Conservation (phyloP, 768 basidiomycete species). For the Psilocybe azurescens region DNA sequence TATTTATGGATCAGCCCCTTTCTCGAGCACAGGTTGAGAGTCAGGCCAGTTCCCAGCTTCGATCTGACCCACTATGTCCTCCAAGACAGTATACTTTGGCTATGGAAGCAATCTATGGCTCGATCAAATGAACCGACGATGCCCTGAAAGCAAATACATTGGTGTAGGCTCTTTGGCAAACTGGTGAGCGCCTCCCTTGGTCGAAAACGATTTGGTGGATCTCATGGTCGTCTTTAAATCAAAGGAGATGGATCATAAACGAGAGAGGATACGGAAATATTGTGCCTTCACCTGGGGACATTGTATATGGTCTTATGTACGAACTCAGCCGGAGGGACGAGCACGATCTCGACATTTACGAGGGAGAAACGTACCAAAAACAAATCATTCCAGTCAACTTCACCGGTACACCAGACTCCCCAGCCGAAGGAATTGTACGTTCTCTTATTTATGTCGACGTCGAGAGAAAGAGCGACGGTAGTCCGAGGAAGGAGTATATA, state of each 20-base stretch:
- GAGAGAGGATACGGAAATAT: conserved; percentile 49
- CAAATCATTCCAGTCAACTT: conserved; percentile 34
- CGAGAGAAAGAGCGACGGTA: conserved; percentile 33
- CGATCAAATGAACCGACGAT: conserved; percentile 53
- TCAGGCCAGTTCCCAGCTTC: conserved; percentile 16
- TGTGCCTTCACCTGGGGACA: conserved; percentile 43
- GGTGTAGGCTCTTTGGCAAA: conserved; percentile 44
- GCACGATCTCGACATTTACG: conserved; percentile 45
- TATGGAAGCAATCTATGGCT: conserved; percentile 58
- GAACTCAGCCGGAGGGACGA: conserved; percentile 47
- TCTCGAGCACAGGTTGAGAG: background rate
- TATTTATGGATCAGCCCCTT: conserved; percentile 17
- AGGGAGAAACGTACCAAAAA: conserved; percentile 44
- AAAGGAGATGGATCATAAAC: conserved; percentile 56
- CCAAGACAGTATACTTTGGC: conserved; percentile 46
- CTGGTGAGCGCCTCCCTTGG: conserved; percentile 37
- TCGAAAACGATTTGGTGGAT: background rate
- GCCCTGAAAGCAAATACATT: conserved; percentile 45
- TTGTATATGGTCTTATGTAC: conserved; percentile 49
- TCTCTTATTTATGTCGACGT: conserved; percentile 49
- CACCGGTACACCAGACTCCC: conserved; percentile 1
- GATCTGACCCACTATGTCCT: conserved; percentile 17
- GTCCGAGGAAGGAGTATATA: conserved; percentile 48
- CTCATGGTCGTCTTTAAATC: background rate
- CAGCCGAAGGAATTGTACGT: conserved; percentile 18